These are phyloP conservation scores for Phlebopus sp. DNA, from an alignment of 1,284 basidiomycete species.

Conservation along the genomic window DNA sequence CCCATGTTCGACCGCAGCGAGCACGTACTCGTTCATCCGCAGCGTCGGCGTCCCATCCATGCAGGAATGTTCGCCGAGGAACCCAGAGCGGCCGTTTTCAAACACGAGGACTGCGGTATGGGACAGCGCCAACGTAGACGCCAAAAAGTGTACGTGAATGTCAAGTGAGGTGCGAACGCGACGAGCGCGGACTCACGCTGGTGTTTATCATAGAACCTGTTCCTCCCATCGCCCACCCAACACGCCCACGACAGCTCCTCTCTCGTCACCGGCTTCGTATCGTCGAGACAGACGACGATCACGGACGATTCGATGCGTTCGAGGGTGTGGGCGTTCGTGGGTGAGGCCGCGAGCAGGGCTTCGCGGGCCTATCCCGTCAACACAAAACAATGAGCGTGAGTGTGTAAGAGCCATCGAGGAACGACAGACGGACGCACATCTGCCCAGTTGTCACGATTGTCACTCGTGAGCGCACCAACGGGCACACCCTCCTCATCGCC, in stretches of 20 bases:
- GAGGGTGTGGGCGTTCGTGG: constrained; percentile 64
- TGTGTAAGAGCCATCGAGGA: no score
- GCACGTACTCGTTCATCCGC: constrained; percentile 92
- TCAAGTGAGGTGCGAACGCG: constrained; percentile 5
- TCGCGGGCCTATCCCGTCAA: constrained; percentile 65
- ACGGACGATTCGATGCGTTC: constrained; percentile 89
- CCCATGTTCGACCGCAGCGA: constrained; percentile 75
- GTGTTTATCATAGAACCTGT: constrained; percentile 98
- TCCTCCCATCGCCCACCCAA: constrained; percentile 92
- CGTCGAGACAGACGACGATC: constrained; percentile 86
- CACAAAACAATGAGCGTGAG: no score
- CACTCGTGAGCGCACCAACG: constrained; percentile 83
- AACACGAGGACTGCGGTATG: constrained; percentile 93
- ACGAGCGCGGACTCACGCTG: constrained; percentile 57
- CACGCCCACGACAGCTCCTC: constrained; percentile 82
- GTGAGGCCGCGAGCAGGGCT: constrained; percentile 64
- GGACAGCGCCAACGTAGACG: no score
- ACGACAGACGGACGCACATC: constrained; percentile 62
- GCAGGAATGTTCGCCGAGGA: constrained; percentile 87
- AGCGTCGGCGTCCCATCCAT: constrained; percentile 97
- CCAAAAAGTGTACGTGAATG: no score
- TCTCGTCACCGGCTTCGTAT: constrained; percentile 72
- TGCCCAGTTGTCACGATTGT: constrained; percentile 91
- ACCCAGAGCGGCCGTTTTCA: constrained; percentile 91
- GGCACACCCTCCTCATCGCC: constrained; percentile 57